A percentile compares a stretch with the other conserved stretches of the same genome.
Evolutionary conservation across 176 grass and related monocot species (phyloP).

Genomic region (Chloris gayana): DNA sequence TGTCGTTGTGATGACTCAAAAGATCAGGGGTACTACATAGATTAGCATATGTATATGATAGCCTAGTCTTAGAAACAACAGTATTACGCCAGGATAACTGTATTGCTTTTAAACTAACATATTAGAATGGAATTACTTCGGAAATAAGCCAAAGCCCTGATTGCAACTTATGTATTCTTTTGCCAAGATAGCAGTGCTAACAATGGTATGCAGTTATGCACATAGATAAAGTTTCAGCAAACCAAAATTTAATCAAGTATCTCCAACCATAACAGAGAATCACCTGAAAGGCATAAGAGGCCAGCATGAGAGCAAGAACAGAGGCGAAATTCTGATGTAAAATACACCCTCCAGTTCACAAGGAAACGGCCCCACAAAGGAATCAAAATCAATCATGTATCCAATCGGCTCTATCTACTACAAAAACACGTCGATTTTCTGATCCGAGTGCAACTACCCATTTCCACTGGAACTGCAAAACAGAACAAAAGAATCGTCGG

Average conservation of each 20-base stretch:
- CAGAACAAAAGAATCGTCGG: neutral
- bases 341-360: neutral
- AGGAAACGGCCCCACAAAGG: slow-evolving; percentile 15
- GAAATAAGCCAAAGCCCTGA: neutral
- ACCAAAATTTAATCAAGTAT: neutral
- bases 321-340: neutral
- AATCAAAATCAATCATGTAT: neutral
- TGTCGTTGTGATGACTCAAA: neutral
- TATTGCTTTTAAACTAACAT: neutral
- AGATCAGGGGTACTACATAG: neutral
- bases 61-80: neutral
- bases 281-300: neutral
- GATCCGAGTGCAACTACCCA: neutral
- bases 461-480: slow-evolving; percentile 19
- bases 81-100: neutral
- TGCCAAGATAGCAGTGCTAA: neutral
- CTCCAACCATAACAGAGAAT: neutral
- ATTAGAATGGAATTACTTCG: neutral
- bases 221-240: neutral
- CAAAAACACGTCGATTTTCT: slow-evolving; percentile 13
- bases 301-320: neutral
- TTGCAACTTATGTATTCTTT: neutral
- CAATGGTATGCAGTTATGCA: neutral
- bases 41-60: slow-evolving; percentile 10
- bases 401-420: neutral